Conservation (phyloP, 2,329 filamentous ascomycete species). For the Cercospora sp. region DNA sequence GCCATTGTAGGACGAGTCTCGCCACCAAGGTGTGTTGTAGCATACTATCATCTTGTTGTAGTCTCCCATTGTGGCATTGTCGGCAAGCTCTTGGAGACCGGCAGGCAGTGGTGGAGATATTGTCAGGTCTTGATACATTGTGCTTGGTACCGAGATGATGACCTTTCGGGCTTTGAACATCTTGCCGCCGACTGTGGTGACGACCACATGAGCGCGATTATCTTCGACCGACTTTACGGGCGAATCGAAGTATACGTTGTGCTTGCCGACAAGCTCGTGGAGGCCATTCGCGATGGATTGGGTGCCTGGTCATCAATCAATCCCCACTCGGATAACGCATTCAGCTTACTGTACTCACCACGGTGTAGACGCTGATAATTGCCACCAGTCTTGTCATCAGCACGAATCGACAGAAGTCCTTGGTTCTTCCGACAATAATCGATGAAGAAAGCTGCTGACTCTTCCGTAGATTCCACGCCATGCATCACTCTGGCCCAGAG, state of each 20-base stretch:
- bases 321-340: no score
- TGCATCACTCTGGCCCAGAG: slow-evolving; percentile 54
- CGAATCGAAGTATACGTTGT: slow-evolving; percentile 5
- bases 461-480: slow-evolving; percentile 50
- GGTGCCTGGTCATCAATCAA: background rate
- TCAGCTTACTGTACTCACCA: background rate
- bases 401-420: slow-evolving; percentile 54
- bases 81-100: background rate
- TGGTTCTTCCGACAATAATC: slow-evolving; percentile 56
- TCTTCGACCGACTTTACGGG: slow-evolving; percentile 6
- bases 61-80: slow-evolving; percentile 1
- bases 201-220: slow-evolving; percentile 1
- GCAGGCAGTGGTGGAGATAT: slow-evolving; percentile 7
- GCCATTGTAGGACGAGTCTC: slow-evolving; percentile 7
- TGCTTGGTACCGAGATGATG: slow-evolving; percentile 10
- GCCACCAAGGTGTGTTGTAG: slow-evolving; percentile 13
- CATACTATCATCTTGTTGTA: slow-evolving; percentile 14
- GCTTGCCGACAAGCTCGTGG: slow-evolving; percentile 7
- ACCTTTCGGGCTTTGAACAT: slow-evolving; percentile 1
- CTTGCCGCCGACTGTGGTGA: background rate
- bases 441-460: slow-evolving; percentile 56
- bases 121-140: slow-evolving; percentile 6
- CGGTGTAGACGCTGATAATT: slow-evolving; percentile 11
- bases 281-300: slow-evolving; percentile 5
- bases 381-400: slow-evolving; percentile 54